Percentiles rank a stretch among this genome's conserved stretches.
phyloP scores from a whole-genome alignment of 1,284 basidiomycete species.

The Leccinum angustisporum region DNA sequence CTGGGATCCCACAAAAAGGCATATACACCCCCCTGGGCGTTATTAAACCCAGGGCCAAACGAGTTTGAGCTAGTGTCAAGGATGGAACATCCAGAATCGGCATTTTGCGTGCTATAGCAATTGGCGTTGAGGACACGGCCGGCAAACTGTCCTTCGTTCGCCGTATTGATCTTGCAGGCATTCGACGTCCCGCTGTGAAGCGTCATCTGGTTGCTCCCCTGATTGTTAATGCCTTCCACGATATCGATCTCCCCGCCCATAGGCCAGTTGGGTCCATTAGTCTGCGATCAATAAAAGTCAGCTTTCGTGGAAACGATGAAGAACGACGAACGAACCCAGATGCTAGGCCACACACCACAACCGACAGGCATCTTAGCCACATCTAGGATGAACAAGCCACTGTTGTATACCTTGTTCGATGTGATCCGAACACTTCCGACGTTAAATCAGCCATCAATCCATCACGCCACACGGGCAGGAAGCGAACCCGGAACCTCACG shows the following conservation, averaged over 20 bases:
- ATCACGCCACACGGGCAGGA: slow-evolving; percentile 8
- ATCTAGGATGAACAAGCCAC: slow-evolving; percentile 78
- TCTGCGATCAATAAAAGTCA: slow-evolving; percentile 21
- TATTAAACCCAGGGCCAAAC: slow-evolving; percentile 73
- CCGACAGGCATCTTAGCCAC: slow-evolving; percentile 74
- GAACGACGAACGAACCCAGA: slow-evolving; percentile 49
- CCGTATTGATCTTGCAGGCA: slow-evolving; percentile 13
- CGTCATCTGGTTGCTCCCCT: slow-evolving; percentile 63
- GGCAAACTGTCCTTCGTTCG: slow-evolving; percentile 18
- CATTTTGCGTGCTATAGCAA: slow-evolving; percentile 41
- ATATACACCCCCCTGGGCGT: slow-evolving; percentile 67
- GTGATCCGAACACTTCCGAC: slow-evolving; percentile 63
- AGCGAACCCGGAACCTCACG: slow-evolving; percentile 44
- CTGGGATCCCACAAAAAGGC: slow-evolving; percentile 65
- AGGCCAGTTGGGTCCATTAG: slow-evolving; percentile 69
- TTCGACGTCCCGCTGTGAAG: slow-evolving; percentile 53
- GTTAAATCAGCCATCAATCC: slow-evolving; percentile 12
- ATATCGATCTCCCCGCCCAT: slow-evolving; percentile 66
- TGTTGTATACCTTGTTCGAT: slow-evolving; percentile 59
- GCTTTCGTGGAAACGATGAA: background rate
- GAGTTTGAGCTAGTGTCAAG: slow-evolving; percentile 38
- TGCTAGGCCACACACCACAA: slow-evolving; percentile 71
- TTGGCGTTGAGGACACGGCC: slow-evolving; percentile 33
- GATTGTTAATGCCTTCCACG: slow-evolving; percentile 64
- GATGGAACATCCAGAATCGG: slow-evolving; percentile 53